Evolutionary conservation across 2,329 filamentous ascomycete genomes (phyloP).

Genomic region (Verticillium longisporum): DNA sequence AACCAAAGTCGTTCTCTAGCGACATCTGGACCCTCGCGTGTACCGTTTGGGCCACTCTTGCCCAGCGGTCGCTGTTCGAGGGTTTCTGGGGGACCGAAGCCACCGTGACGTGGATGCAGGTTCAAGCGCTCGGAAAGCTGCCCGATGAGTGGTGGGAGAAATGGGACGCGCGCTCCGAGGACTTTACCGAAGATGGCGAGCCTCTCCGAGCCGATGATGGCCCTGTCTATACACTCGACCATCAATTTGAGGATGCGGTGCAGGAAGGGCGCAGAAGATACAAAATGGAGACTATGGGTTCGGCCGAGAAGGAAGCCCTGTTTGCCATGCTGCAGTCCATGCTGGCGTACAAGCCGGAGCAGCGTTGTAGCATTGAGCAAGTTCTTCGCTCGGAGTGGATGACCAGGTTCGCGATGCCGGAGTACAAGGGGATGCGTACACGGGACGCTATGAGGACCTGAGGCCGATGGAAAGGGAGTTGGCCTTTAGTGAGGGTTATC

Average conservation of each 20-base stretch:
- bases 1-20: slow-evolving; percentile 22
- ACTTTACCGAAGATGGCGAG: background rate
- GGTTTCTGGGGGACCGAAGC: slow-evolving; percentile 4
- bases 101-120: slow-evolving; percentile 12
- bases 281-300: background rate
- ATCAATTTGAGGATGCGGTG: background rate
- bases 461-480: too few species aligned
- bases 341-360: slow-evolving; percentile 3
- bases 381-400: background rate
- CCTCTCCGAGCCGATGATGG: background rate
- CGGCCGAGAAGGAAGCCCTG: slow-evolving; percentile 1
- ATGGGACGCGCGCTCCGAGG: slow-evolving; percentile 8
- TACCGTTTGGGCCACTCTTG: slow-evolving; percentile 98
- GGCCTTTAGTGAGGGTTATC: too few species aligned
- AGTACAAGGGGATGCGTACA: background rate
- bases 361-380: background rate
- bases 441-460: too few species aligned
- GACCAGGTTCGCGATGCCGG: background rate
- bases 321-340: slow-evolving; percentile 4
- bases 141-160: slow-evolving; percentile 15
- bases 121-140: slow-evolving; percentile 11
- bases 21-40: slow-evolving; percentile 98
- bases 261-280: background rate
- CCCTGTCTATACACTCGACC: background rate
- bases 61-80: slow-evolving; percentile 25